Conservation (phyloP, 2,329 filamentous ascomycete genomes). For the Pseudopithomyces maydicus region DNA sequence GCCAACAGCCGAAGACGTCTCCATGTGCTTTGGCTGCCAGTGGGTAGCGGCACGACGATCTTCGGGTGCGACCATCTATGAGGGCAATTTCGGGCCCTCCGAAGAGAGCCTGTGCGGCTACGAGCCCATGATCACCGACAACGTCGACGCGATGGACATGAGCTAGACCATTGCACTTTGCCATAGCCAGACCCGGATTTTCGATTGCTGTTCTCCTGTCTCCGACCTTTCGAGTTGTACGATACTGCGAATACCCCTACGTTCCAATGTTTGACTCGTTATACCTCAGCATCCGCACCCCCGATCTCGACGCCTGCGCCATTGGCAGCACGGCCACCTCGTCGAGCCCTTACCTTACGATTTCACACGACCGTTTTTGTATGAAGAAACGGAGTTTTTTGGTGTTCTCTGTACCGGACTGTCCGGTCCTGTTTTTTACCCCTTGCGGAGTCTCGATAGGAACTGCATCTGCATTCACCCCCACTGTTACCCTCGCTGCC, state of each 20-base stretch:
- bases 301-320: background rate
- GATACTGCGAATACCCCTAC: background rate
- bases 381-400: constrained; percentile 5
- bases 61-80: constrained; percentile 91
- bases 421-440: background rate
- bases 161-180: constrained; percentile 26
- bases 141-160: constrained; percentile 67
- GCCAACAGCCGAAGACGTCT: constrained; percentile 74
- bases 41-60: constrained; percentile 81
- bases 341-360: constrained; percentile 3
- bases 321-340: background rate
- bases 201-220: background rate
- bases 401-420: background rate
- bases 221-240: background rate
- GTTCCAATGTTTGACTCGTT: background rate
- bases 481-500: constrained; percentile 17
- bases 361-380: constrained; percentile 1
- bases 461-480: constrained; percentile 18
- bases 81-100: constrained; percentile 91
- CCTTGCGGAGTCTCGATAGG: constrained; percentile 2
- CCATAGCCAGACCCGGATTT: background rate
- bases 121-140: constrained; percentile 36
- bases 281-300: background rate
- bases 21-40: constrained; percentile 72
- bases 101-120: constrained; percentile 59